Base-by-base conservation (phyloP, 306 rosid species). In the Lathyrus oleraceus region DNA sequence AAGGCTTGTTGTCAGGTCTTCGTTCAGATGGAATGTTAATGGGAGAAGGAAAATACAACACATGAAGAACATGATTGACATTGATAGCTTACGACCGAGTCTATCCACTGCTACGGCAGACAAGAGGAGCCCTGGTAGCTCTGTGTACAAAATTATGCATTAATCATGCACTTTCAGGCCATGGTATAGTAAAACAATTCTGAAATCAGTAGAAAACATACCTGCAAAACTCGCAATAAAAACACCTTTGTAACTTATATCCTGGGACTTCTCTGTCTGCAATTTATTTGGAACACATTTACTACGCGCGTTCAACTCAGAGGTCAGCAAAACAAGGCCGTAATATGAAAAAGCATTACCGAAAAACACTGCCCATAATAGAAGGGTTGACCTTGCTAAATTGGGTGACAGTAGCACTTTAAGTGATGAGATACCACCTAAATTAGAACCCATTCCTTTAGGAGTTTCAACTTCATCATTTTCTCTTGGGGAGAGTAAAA, bases 161-260 rank as follows among this genome's bases (percentile, higher is more conserved):
- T 70, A 81, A 60, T 78, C 65, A 74, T 12, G 64, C 58, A 79
- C 59, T 67, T 67, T 79, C 44, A 42, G 59, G 76, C 54, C 75
- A 36, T 19, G 10, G 68, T 60, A 44, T 54, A 53, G 51, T 15
- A 70, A 76, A 47, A 48, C 48, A 61, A 14, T 56, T 70, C 32
- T 8, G 49, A 68, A 74, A 61, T 36, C 61, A 66, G 40, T 16
- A 73, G 54, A 69, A 14, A 54, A 71, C 57, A 19, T 84, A 94
- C 99, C 99, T 81, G 97, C 99, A 59, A 94, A 91, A 83, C 96
- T 91, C 51, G 99, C 79, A 38, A 94, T 85, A 75, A 94, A 94
- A 63, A 91, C 86, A 75, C 79, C 79, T 81, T 71, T 69, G 78
- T 91, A 94, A 75, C 77, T 83, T 72, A 89, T 21, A 40, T 72